Conservation (phyloP, 148 eudicot genomes). For the Pouteria glomerata region DNA sequence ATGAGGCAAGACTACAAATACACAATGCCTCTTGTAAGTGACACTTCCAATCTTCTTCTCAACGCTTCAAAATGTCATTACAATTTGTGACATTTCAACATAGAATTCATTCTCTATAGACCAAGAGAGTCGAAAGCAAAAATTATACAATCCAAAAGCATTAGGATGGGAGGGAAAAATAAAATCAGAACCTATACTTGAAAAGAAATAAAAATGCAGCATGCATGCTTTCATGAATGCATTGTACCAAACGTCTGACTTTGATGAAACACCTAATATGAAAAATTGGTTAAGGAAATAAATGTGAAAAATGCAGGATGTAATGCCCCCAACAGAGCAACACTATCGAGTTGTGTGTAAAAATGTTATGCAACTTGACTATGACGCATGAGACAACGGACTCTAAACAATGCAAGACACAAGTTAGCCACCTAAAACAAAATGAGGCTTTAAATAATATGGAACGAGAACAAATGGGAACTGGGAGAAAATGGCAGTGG, state of each 20-base stretch:
- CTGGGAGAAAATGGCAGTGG: slow-evolving; percentile 6
- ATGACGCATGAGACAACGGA: slow-evolving; percentile 3
- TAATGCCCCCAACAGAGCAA: slow-evolving; percentile 1
- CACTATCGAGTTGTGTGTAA: background rate
- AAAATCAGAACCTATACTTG: background rate
- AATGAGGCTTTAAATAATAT: background rate
- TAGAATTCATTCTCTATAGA: slow-evolving; percentile 8
- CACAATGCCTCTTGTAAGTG: slow-evolving; percentile 13
- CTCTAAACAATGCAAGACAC: slow-evolving; percentile 22
- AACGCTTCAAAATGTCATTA: slow-evolving; percentile 18
- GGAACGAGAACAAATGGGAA: background rate
- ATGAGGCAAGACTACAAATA: slow-evolving; percentile 15
- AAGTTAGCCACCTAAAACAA: background rate
- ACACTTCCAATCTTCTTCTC: slow-evolving; percentile 3
- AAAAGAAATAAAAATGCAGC: slow-evolving; percentile 10
- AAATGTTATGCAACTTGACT: slow-evolving; percentile 10
- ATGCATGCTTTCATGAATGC: slow-evolving; percentile 14
- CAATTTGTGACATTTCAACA: slow-evolving; percentile 23
- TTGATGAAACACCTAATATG: background rate
- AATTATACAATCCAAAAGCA: slow-evolving; percentile 14
- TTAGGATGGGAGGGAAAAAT: background rate
- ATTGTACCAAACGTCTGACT: slow-evolving; percentile 6
- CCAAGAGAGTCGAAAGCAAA: slow-evolving; percentile 13
- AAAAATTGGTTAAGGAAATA: background rate
- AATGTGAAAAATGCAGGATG: slow-evolving; percentile 13